These are phyloP conservation scores for Tolypocladium capitatum DNA, from an alignment of 2,329 filamentous ascomycete species.

Conservation along the genomic window DNA sequence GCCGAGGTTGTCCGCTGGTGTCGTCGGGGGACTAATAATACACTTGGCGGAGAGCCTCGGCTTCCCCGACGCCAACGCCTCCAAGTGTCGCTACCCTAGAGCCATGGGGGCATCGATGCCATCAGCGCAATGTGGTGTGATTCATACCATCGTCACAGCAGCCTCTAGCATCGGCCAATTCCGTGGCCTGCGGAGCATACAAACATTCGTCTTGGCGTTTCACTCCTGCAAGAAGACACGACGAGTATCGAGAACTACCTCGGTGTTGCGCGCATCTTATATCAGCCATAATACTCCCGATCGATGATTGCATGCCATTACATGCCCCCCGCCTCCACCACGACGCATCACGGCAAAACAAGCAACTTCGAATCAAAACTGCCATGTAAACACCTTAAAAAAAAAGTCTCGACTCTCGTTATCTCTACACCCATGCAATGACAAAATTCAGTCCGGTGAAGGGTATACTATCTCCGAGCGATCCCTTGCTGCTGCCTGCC, in stretches of 20 bases:
- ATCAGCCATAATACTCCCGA: background rate
- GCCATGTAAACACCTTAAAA: slow-evolving; percentile 5
- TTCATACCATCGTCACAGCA: background rate
- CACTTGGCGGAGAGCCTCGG: background rate
- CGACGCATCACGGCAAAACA: background rate
- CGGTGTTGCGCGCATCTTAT: background rate
- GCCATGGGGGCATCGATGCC: background rate
- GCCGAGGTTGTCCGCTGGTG: slow-evolving; percentile 3
- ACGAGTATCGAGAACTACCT: background rate
- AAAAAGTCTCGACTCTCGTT: slow-evolving; percentile 5
- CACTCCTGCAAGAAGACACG: background rate
- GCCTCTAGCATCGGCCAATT: background rate
- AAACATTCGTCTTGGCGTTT: no score
- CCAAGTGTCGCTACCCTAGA: background rate
- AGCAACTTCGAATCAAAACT: background rate
- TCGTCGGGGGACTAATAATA: no score
- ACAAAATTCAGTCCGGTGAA: slow-evolving; percentile 1
- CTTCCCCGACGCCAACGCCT: background rate
- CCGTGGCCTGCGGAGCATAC: no score
- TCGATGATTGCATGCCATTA: background rate
- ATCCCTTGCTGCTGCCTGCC: background rate
- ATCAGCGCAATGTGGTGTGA: background rate
- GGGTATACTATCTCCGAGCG: background rate
- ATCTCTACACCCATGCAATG: slow-evolving; percentile 6
- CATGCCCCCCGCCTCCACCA: background rate